Evolutionary conservation across 345 rosid species (phyloP).

Genomic region (Rubroshorea leprosula): DNA sequence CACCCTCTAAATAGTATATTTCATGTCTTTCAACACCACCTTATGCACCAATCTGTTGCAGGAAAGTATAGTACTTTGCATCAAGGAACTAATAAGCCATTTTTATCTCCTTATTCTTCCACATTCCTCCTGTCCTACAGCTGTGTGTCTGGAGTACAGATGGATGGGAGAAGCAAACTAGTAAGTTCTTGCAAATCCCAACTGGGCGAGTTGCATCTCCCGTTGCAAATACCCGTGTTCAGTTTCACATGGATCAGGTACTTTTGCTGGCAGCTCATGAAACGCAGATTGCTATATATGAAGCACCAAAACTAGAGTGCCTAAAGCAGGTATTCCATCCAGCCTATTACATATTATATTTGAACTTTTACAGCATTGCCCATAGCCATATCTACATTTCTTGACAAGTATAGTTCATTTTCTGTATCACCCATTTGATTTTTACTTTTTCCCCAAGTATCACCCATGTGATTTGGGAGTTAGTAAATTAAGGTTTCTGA

Average conservation of each 20-base stretch:
- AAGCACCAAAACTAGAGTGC: slow-evolving; percentile 65
- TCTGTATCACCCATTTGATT: too few species aligned
- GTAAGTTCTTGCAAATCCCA: slow-evolving; percentile 49
- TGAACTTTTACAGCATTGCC: too few species aligned
- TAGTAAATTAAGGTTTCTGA: slow-evolving; percentile 7
- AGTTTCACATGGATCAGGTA: slow-evolving; percentile 61
- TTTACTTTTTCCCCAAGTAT: too few species aligned
- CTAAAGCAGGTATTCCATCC: slow-evolving; percentile 56
- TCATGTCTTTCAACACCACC: too few species aligned
- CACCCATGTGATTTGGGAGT: neutral
- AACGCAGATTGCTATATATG: slow-evolving; percentile 68
- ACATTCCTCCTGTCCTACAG: slow-evolving; percentile 22
- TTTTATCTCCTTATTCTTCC: slow-evolving; percentile 4
- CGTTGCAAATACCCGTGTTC: slow-evolving; percentile 70
- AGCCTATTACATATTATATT: too few species aligned
- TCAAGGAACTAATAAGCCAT: slow-evolving; percentile 1
- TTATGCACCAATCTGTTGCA: neutral
- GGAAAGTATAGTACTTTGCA: neutral
- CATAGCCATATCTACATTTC: too few species aligned
- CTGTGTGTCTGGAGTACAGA: slow-evolving; percentile 79
- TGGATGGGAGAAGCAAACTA: slow-evolving; percentile 68
- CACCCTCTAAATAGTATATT: too few species aligned
- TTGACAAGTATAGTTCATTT: too few species aligned
- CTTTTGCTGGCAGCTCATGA: slow-evolving; percentile 73
- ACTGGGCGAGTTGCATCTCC: slow-evolving; percentile 40